Conservation (phyloP, 345 rosid genomes). For the Salix exigua region DNA sequence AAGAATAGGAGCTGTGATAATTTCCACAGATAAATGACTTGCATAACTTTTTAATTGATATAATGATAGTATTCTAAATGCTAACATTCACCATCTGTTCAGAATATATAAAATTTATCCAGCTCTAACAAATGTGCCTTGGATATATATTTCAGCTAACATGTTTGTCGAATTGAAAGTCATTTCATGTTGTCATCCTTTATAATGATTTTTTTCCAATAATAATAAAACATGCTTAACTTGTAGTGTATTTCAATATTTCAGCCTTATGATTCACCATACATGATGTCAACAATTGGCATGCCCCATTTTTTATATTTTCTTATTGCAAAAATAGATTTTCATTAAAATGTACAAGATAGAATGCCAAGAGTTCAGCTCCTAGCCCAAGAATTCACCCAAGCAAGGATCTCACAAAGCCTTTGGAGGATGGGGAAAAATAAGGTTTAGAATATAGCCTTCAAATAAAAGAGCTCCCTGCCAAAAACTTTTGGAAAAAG, state of each 20-base stretch:
- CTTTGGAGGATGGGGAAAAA: background rate
- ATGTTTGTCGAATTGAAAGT: too few relatives aligned
- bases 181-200: too few relatives aligned
- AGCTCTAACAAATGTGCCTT: too few relatives aligned
- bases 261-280: background rate
- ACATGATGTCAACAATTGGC: background rate
- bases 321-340: background rate
- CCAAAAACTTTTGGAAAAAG: background rate
- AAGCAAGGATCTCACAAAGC: background rate
- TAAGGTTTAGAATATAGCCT: background rate
- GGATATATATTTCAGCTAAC: too few relatives aligned
- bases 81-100: too few relatives aligned
- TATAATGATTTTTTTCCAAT: background rate
- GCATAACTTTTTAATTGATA: background rate
- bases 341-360: background rate
- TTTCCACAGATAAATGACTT: constrained; percentile 2
- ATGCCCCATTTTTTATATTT: background rate
- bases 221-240: background rate
- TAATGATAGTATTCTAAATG: background rate
- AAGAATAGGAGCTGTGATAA: constrained; percentile 17
- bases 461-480: background rate
- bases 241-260: background rate
- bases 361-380: background rate
- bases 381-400: background rate
- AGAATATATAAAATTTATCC: too few relatives aligned